A percentile compares a stretch with the other conserved stretches of the same genome.
phyloP scores from a whole-genome alignment of 495 filamentous ascomycete genomes.

The Hypoxylon crocopeplum region DNA sequence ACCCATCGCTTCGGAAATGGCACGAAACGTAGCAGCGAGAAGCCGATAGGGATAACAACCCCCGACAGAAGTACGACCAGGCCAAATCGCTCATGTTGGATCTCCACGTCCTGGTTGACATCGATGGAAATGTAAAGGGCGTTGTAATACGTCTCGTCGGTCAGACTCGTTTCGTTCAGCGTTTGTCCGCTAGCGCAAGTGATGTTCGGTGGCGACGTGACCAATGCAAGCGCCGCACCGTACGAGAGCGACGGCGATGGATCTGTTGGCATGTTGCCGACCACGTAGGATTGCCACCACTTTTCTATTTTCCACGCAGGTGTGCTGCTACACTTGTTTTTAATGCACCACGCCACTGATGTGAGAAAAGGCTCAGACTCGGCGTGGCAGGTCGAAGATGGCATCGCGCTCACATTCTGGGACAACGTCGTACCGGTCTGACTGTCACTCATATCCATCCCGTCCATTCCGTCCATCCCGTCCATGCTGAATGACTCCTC shows the following conservation, averaged over 20 bases:
- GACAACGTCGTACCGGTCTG: not conserved
- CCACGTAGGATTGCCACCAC: constrained; percentile 22
- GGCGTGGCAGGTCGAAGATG: constrained; percentile 15
- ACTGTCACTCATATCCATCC: not conserved
- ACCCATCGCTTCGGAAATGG: constrained; percentile 19
- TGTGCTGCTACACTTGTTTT: not conserved
- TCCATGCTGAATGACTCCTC: not conserved
- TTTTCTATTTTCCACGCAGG: constrained; percentile 9
- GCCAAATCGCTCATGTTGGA: constrained; percentile 1
- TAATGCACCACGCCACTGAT: constrained; percentile 28
- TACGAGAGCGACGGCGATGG: constrained; percentile 10
- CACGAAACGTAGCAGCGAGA: constrained; percentile 29
- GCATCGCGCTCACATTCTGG: constrained; percentile 5
- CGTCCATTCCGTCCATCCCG: not conserved
- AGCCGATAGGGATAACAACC: constrained; percentile 26
- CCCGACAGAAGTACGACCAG: constrained; percentile 15
- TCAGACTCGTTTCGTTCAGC: not conserved
- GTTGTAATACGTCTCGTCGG: not conserved
- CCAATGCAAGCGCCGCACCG: constrained; percentile 1
- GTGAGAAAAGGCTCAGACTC: constrained; percentile 15
- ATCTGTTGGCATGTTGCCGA: constrained; percentile 10
- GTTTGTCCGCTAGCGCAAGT: not conserved
- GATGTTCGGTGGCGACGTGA: constrained; percentile 1
- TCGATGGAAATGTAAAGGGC: not conserved
- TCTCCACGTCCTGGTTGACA: not conserved